A percentile compares a stretch with the other conserved stretches of the same genome.
These are phyloP conservation scores for Trametes sp. DNA, from an alignment of 1,284 basidiomycete genomes.

Conservation along the genomic window DNA sequence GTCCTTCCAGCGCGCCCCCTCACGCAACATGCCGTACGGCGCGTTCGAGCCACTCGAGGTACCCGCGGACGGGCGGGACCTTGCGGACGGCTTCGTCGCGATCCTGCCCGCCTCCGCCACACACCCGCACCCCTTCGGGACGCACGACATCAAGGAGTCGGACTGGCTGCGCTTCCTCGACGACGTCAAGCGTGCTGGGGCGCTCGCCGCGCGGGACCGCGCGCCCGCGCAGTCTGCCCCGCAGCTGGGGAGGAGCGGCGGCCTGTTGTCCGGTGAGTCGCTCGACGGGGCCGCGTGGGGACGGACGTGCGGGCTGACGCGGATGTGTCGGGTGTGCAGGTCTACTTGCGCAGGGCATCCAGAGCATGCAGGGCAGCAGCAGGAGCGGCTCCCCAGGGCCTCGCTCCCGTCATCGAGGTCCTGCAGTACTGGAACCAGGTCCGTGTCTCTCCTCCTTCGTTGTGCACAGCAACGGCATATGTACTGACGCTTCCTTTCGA, in stretches of 20 bases:
- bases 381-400: not conserved
- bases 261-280: conserved; percentile 15
- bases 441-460: not conserved
- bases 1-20: conserved; percentile 31
- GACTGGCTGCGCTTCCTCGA: conserved; percentile 47
- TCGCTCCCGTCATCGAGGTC: conserved; percentile 24
- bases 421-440: conserved; percentile 36
- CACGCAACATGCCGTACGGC: conserved; percentile 23
- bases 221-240: conserved; percentile 23
- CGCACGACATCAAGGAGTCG: conserved; percentile 48
- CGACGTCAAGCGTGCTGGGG: conserved; percentile 31
- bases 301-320: not conserved
- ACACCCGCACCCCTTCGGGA: conserved; percentile 48
- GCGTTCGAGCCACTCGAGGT: conserved; percentile 32
- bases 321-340: not conserved
- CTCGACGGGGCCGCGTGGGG: not conserved
- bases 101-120: conserved; percentile 20
- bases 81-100: conserved; percentile 31
- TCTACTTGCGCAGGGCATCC: conserved; percentile 1
- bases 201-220: conserved; percentile 23
- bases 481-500: not conserved
- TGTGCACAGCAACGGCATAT: not conserved
- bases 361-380: not conserved
- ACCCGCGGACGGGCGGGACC: conserved; percentile 21
- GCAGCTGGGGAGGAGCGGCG: conserved; percentile 7